Base-by-base conservation (phyloP, 2,329 filamentous ascomycete genomes). In the Akanthomyces uredinophilus region DNA sequence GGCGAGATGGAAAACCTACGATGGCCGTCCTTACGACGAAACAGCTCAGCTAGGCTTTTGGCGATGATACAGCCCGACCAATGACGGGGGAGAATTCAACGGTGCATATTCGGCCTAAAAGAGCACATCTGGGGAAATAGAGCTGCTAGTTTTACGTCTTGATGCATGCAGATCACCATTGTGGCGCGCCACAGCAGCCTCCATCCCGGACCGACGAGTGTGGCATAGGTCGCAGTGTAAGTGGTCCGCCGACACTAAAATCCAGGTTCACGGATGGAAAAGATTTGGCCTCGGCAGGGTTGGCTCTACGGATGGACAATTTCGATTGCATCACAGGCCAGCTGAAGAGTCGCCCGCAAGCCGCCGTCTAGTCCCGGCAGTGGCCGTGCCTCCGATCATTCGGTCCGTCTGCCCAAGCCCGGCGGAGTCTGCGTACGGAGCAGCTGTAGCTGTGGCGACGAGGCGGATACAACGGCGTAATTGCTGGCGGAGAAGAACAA, bases 191-290 rank as follows among this genome's bases (percentile, higher is more conserved):
- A 24, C 6, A 32, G 18, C 4, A 27, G 37, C 22, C 5, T 29
- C 46, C 18, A 60, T 60, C n/a, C 37, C 57, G 57, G 57, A 44
- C 57, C 57, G 57, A 60, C 57, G 44, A 8, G 22, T 47, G 44
- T 41, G 29, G 44, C 20, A 35, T n/a, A 41, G 32, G 41, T 58
- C 39, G 46, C 44, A 50, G 35, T 49, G 20, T 29, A 58, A 44
- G 52, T 55, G 52, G 55, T 10, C 29, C 32, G 16, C 1, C 11
- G 16, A 49, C 43, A 47, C 27, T 56, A 56, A 47, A 56, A 47
- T 57, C 16, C 29, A 16, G 46, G 55, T 43, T 32, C 55, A 58
- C 29, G 4, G 2, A 29, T 14, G 41, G 22, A 8, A 7, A 24
- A 14, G 32, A 44, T 44, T 32, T 20, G 22, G 58, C 58, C 49